Conservation (phyloP, 345 rosid species). For the Ceriops zippeliana region DNA sequence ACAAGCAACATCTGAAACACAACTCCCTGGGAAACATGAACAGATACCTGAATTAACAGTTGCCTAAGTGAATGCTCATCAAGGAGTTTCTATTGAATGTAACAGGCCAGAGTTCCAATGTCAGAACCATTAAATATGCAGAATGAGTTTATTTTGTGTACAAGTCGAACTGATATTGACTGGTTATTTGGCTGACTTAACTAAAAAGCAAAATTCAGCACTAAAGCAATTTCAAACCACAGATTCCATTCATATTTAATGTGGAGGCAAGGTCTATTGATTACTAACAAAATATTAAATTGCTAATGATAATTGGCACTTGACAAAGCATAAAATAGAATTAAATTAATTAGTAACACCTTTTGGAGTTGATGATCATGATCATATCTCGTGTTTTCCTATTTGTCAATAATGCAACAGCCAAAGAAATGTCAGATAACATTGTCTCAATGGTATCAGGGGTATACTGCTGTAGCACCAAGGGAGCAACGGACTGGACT, state of each 20-base stretch:
- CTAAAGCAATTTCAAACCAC: not conserved
- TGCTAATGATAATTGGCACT: not conserved
- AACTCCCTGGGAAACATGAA: no score
- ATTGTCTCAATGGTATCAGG: conserved; percentile 74
- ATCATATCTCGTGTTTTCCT: conserved; percentile 78
- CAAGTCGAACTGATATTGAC: no score
- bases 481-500: conserved; percentile 84
- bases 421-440: conserved; percentile 56
- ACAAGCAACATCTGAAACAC: not conserved
- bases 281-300: not conserved
- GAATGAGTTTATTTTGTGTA: no score
- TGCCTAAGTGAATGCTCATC: no score
- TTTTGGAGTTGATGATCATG: conserved; percentile 91
- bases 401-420: conserved; percentile 73
- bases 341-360: conserved; percentile 41
- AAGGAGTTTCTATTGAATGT: no score
- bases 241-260: not conserved
- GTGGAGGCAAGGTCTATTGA: no score
- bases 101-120: no score
- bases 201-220: not conserved
- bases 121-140: no score
- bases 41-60: no score
- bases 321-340: conserved; percentile 6
- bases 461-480: conserved; percentile 84
- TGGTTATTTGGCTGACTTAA: not conserved